Evolutionary conservation across 2,329 filamentous ascomycete species (phyloP).

Genomic region (Fulvia fulva): DNA sequence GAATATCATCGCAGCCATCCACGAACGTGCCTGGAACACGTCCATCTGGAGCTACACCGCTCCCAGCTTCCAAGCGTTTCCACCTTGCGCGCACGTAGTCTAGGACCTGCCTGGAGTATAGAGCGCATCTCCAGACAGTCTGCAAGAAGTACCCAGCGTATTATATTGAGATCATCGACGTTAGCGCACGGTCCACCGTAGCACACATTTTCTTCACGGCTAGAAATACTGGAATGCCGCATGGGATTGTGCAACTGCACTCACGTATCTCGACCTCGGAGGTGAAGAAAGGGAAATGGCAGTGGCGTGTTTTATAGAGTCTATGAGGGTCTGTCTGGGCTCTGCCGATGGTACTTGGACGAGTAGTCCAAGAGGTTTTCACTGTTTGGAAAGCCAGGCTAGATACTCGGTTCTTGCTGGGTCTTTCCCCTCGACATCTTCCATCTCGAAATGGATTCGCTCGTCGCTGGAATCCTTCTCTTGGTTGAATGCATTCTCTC

Average conservation of each 20-base stretch:
- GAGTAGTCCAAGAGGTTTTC: background rate
- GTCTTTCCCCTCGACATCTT: background rate
- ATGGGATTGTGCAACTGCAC: background rate
- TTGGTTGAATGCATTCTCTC: no score
- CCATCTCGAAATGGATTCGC: background rate
- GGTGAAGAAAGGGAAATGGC: background rate
- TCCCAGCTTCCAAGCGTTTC: background rate
- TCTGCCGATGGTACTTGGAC: background rate
- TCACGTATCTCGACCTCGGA: background rate
- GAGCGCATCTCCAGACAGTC: background rate
- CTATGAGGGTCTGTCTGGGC: background rate
- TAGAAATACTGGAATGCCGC: background rate
- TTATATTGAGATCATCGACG: background rate
- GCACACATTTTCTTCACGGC: background rate
- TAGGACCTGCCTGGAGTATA: background rate
- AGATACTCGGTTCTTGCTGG: background rate
- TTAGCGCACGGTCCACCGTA: background rate
- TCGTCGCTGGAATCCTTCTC: background rate
- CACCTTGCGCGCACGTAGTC: background rate
- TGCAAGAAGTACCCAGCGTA: background rate
- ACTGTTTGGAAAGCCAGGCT: background rate
- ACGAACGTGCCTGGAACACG: background rate
- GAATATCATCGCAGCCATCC: background rate
- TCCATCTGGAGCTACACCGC: background rate
- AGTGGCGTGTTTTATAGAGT: background rate